A percentile compares a stretch with the other conserved stretches of the same genome.
phyloP scores from a whole-genome alignment of 805 yeast species.

The Ogataea parapolymorpha region DNA sequence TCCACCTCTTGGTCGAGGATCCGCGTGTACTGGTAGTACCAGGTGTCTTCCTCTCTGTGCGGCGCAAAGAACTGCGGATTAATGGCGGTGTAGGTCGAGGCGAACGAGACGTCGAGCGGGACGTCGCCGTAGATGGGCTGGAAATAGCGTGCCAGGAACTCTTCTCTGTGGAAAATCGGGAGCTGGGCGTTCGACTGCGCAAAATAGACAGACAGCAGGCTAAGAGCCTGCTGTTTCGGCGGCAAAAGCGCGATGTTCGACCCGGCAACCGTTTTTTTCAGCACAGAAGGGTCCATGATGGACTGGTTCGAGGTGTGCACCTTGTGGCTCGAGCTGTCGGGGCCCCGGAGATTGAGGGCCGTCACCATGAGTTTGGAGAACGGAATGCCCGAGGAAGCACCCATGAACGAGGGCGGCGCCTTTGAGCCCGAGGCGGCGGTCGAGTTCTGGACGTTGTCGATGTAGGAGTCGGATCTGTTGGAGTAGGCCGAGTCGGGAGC shows the following conservation, averaged over 20 bases:
- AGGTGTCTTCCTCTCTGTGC: constrained; percentile 37
- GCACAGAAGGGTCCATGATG: constrained; percentile 28
- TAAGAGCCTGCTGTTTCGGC: constrained; percentile 65
- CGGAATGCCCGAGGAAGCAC: constrained; percentile 59
- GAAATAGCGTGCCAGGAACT: constrained; percentile 61
- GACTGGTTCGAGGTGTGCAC: constrained; percentile 13
- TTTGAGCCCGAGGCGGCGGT: constrained; percentile 31
- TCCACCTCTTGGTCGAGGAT: constrained; percentile 30
- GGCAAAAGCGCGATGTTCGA: constrained; percentile 55
- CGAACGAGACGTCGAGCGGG: constrained; percentile 51
- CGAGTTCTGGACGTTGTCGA: constrained; percentile 27
- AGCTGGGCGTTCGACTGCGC: constrained; percentile 79
- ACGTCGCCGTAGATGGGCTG: constrained; percentile 78
- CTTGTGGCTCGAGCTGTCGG: constrained; percentile 11
- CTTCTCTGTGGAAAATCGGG: constrained; percentile 81
- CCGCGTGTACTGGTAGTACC: constrained; percentile 44
- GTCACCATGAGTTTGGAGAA: constrained; percentile 77
- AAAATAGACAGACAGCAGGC: constrained; percentile 61
- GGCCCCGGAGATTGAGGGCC: constrained; percentile 58
- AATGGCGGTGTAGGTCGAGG: constrained; percentile 52
- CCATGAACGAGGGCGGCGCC: constrained; percentile 39
- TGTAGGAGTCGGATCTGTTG: constrained; percentile 8
- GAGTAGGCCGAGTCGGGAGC: not conserved
- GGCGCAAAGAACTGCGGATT: constrained; percentile 32
- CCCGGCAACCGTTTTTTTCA: constrained; percentile 22